phyloP scores from a whole-genome alignment of 2,329 filamentous ascomycete species.

The Fusarium miscanthi region DNA sequence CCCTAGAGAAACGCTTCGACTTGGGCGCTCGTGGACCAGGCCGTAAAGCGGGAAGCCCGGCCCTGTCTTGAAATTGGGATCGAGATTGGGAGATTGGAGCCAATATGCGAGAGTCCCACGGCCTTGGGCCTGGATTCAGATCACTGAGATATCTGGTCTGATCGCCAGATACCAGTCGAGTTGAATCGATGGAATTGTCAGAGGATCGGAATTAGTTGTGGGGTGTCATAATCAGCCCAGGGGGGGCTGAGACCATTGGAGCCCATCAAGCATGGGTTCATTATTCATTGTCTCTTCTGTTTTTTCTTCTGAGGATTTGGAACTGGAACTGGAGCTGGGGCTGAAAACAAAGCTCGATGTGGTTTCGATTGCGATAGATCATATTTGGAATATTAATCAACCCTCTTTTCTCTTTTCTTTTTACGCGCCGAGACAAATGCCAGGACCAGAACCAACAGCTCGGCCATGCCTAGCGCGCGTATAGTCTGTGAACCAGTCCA shows the following conservation, averaged over 20 bases:
- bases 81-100: neutral
- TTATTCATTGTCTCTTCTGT: neutral
- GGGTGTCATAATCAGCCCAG: neutral
- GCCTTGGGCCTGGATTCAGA: conserved; percentile 13
- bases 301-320: neutral
- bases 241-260: conserved; percentile 1
- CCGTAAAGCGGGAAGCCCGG: conserved; percentile 50
- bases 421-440: conserved; percentile 21
- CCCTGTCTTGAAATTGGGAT: conserved; percentile 35
- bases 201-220: neutral
- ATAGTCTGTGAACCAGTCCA: neutral
- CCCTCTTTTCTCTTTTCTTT: conserved; percentile 13
- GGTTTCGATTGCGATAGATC: conserved; percentile 28
- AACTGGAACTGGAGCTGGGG: neutral
- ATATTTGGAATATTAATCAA: conserved; percentile 35
- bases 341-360: conserved; percentile 14
- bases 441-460: conserved; percentile 14
- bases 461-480: conserved; percentile 24
- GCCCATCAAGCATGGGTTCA: conserved; percentile 3
- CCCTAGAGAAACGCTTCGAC: conserved; percentile 56
- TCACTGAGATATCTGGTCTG: neutral
- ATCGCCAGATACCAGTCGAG: neutral
- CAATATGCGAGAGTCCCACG: conserved; percentile 6
- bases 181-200: neutral
- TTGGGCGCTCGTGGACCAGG: conserved; percentile 40